Conservation (phyloP, 2,329 filamentous ascomycete species). For the Beauveria pseudobassiana region DNA sequence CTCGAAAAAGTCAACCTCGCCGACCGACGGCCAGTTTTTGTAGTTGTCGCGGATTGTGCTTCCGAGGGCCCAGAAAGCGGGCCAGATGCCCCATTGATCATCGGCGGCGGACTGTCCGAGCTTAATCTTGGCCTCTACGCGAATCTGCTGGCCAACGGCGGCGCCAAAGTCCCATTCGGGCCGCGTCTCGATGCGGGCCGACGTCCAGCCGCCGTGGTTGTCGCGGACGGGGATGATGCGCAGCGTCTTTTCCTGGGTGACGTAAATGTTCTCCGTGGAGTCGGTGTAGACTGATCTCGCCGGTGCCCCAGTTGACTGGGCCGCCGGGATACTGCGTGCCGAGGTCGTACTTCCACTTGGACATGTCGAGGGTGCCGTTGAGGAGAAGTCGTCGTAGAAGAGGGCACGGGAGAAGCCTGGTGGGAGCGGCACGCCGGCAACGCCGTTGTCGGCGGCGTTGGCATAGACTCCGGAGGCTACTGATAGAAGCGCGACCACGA, state of each 20-base stretch:
- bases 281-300: slow-evolving; percentile 41
- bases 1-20: slow-evolving; percentile 40
- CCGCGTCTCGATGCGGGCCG: slow-evolving; percentile 35
- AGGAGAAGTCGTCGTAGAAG: slow-evolving; percentile 24
- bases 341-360: slow-evolving; percentile 36
- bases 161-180: slow-evolving; percentile 27
- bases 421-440: slow-evolving; percentile 5
- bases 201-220: slow-evolving; percentile 32
- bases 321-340: slow-evolving; percentile 41
- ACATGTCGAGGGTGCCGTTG: slow-evolving; percentile 20
- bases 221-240: slow-evolving; percentile 25
- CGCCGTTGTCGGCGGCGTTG: background rate
- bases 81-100: slow-evolving; percentile 35
- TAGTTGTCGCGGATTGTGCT: slow-evolving; percentile 29
- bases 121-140: slow-evolving; percentile 31
- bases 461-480: background rate
- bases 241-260: slow-evolving; percentile 29
- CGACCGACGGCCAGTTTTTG: slow-evolving; percentile 32
- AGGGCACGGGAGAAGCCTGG: slow-evolving; percentile 17
- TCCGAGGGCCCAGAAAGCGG: slow-evolving; percentile 40
- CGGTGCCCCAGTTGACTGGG: slow-evolving; percentile 39
- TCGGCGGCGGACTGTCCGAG: slow-evolving; percentile 22
- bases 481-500: background rate
- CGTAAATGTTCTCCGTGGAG: slow-evolving; percentile 30
- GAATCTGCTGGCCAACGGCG: slow-evolving; percentile 25